phyloP scores from a whole-genome alignment of 83 land plant genomes.

The Isoetes engelmannii region DNA sequence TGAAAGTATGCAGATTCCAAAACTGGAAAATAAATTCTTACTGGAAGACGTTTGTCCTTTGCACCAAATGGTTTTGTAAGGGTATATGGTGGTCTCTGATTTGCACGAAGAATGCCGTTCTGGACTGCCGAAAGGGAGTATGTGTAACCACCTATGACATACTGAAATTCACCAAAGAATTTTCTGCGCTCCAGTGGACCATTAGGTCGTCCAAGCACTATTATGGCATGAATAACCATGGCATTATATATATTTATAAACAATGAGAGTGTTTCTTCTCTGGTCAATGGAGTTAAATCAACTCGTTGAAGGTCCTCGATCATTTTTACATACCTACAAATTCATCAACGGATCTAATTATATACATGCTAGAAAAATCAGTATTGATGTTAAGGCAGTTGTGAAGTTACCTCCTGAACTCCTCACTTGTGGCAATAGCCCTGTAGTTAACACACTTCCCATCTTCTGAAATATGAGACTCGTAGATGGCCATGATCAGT shows the following conservation, averaged over 20 bases:
- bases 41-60: constrained; percentile 51
- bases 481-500: constrained; percentile 54
- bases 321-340: constrained; percentile 55
- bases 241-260: constrained; percentile 73
- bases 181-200: constrained; percentile 63
- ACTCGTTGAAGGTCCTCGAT: constrained; percentile 72
- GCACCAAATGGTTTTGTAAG: constrained; percentile 64
- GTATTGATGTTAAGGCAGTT: too few relatives aligned
- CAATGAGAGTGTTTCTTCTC: constrained; percentile 79
- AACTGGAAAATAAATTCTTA: constrained; percentile 15
- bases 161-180: constrained; percentile 64
- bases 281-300: constrained; percentile 41
- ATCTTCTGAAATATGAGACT: constrained; percentile 67
- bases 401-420: constrained; percentile 51
- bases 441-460: constrained; percentile 69
- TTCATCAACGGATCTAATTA: neutral
- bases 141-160: constrained; percentile 67
- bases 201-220: constrained; percentile 48
- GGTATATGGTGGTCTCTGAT: constrained; percentile 73
- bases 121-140: constrained; percentile 78
- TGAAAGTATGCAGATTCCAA: constrained; percentile 6
- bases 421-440: constrained; percentile 55
- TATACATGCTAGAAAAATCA: too few relatives aligned
- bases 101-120: constrained; percentile 69
- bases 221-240: constrained; percentile 74